Base-by-base conservation (phyloP, 2,329 filamentous ascomycete species). In the Fusarium euwallaceae region DNA sequence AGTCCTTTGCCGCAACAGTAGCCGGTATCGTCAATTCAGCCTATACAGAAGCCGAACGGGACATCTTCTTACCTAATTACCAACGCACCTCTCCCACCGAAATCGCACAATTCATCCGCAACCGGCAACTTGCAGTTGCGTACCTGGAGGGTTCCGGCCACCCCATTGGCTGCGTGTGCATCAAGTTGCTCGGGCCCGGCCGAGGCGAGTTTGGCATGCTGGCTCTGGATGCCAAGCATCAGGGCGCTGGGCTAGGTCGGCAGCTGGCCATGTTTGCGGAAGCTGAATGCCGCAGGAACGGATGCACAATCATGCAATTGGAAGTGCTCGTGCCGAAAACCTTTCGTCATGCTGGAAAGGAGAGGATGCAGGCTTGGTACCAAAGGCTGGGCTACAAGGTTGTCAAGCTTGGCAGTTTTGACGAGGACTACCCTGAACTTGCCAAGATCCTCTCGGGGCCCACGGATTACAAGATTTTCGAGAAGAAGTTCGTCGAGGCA, bases 151-250 rank as follows among this genome's bases (percentile, higher is more conserved):
- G 45, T 2, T 64, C 29, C 10, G 32, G 48, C 3, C 37, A 76
- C 1, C 64, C 74, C 1, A 64, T 81, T 4, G 81, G 81, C 12
- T 82, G 81, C 34, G 72, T 82, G 9, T 75, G 64, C 29, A 59
- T 81, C 41, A 82, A 79, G 62, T 60, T 67, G 2, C 36, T 73
- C 1, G 72, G 73, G 2, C 56, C 76, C 8, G 34, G 62, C 0
- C 68, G 75, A 6, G 81, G 81, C 16, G 66, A 75, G 5, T 79
- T 82, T 24, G 76, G 77, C 29, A 81, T 81, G 80, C 51, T 82
- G 4, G 76, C 81, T 1, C 53, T 82, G 4, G 74, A 81, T 14
- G 27, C 53, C 0, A 56, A 63, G 8, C 48, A 79, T 20, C 79
- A 74, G 14, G 80, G 81, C 0, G 48, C 53, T 10, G 81, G 81